phyloP scores from a whole-genome alignment of 176 grass and related monocot species.

The Zoysia pacifica region DNA sequence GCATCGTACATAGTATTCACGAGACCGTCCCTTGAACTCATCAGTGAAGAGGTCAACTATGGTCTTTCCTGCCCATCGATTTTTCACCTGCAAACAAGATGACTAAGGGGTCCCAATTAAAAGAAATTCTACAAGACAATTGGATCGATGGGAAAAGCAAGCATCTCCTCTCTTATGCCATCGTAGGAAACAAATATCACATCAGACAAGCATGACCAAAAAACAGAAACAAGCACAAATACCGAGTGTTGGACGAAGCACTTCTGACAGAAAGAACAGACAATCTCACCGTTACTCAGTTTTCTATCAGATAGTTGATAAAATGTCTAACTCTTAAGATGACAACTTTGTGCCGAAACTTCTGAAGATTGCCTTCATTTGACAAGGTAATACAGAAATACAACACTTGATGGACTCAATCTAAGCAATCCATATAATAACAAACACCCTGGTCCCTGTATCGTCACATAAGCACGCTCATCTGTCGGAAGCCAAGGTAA shows the following conservation, averaged over 20 bases:
- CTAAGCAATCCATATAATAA: background rate
- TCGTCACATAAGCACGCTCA: background rate
- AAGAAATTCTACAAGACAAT: background rate
- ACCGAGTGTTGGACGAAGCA: background rate
- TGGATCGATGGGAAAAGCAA: background rate
- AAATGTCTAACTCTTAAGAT: background rate
- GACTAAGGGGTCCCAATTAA: background rate
- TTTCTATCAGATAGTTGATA: background rate
- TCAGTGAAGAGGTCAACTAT: constrained; percentile 95
- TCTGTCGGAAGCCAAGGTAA: background rate
- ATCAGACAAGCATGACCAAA: background rate
- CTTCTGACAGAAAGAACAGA: background rate
- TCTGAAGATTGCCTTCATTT: background rate
- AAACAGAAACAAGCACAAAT: background rate
- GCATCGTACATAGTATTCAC: constrained; percentile 77
- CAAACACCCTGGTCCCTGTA: background rate
- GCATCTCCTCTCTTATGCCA: background rate
- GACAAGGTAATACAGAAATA: background rate
- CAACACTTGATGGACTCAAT: background rate
- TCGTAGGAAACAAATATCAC: background rate
- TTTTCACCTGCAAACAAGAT: constrained; percentile 66
- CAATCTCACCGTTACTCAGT: background rate
- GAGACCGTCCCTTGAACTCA: constrained; percentile 82
- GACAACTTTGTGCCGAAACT: background rate
- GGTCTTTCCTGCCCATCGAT: constrained; percentile 88